These are phyloP conservation scores for Trypanosoma mega DNA, from an alignment of 208 protist species.

Conservation along the genomic window DNA sequence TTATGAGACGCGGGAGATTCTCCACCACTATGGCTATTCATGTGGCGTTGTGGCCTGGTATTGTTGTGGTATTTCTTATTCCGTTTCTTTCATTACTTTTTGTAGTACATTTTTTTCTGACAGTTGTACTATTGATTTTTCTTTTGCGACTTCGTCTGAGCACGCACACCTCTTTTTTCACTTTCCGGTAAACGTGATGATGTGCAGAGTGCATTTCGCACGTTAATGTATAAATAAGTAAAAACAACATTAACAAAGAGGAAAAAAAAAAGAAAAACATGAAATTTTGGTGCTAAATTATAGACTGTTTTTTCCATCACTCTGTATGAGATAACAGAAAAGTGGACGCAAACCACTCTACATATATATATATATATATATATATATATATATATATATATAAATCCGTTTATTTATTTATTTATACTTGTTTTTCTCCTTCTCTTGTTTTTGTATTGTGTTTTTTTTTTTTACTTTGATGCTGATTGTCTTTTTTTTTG, in stretches of 20 bases:
- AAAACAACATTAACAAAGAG: not conserved
- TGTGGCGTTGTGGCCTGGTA: constrained; percentile 53
- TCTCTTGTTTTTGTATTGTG: not conserved
- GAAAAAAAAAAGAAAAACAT: not conserved
- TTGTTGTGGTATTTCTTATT: constrained; percentile 55
- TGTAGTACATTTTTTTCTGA: constrained; percentile 58
- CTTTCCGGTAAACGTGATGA: constrained; percentile 28
- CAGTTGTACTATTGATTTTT: constrained; percentile 53
- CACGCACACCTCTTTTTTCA: constrained; percentile 46
- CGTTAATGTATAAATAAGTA: not conserved
- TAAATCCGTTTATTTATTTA: no score
- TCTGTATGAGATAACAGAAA: not conserved
- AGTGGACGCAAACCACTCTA: not conserved
- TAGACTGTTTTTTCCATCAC: not conserved
- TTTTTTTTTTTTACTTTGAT: constrained; percentile 4
- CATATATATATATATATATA: constrained; percentile 4
- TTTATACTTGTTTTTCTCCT: not conserved
- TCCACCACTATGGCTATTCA: constrained; percentile 55
- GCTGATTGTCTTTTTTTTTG: not conserved
- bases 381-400: constrained; percentile 9
- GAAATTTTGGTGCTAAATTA: not conserved
- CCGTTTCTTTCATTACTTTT: constrained; percentile 59
- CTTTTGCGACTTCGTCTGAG: constrained; percentile 55
- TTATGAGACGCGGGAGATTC: constrained; percentile 50
- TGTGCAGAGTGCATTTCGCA: not conserved